Evolutionary conservation across 1,139 yeast genomes (phyloP), one percentile per base, ranked within the genome.

Genomic region (Kodamaea alishanica): DNA sequence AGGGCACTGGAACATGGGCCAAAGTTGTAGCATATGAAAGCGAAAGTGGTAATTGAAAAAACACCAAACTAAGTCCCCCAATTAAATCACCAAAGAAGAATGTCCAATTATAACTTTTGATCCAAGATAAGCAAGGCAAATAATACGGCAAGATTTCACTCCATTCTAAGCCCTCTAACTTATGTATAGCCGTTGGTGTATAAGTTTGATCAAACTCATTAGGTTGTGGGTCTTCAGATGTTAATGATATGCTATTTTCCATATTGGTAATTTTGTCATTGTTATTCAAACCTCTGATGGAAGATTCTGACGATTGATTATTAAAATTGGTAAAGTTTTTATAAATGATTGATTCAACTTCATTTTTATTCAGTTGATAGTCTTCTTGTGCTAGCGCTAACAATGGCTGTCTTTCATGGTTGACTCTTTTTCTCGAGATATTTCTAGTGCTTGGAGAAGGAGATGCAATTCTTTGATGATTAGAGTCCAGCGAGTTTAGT

Each of bases 31-130:
- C 95, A 55, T 87, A 90, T 0, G 96, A 86, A 58, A 92, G 73
- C 8, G 90, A 84, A 41, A 92, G 67, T 0, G 98, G 98, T 30
- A 92, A 79, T 58, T 90, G 97, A 60, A 90, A 92, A 12, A 95
- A 85, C 0, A 96, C 96, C 32, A 90, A 61, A 0, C 97, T 83
- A 10, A 89, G 56, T 0, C 98, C 97, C 1, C 96, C 96, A 11
- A 85, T 62, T 22, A 87, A 53, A 52, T 92, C 98, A 9, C 95
- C 89, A 2, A 81, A 43, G 30, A 88, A 71, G 49, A 70, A 76
- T 6, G 60, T 51, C 23, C 58, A 41, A 11, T 66, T 60, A 58
- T 92, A 92, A 22, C 74, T 65, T 7, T 82, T 79, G 30, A 87
- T 55, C 97, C 97, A 92, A 1, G 86, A 75, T 40, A 81, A 67